Percentiles rank a stretch among this genome's conserved stretches.
These are phyloP conservation scores for Xenosphaeropsis pyriputrescens DNA, from an alignment of 2,329 filamentous ascomycete genomes.

Conservation along the genomic window DNA sequence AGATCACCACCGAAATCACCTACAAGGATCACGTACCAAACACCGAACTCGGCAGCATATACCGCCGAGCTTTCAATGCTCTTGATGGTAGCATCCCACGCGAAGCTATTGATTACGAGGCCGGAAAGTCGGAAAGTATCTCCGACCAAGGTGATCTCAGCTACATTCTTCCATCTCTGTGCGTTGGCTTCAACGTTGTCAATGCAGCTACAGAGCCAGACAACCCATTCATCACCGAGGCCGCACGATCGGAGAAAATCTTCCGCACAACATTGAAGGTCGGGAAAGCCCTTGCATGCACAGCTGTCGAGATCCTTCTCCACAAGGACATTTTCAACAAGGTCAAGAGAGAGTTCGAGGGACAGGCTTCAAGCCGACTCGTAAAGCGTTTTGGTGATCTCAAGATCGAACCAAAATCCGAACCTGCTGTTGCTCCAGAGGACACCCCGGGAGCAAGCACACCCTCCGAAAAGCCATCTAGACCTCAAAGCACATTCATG, in stretches of 20 bases:
- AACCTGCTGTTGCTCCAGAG: too few species aligned
- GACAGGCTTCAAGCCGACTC: conserved; percentile 1
- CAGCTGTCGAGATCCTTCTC: conserved; percentile 30
- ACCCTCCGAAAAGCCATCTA: too few species aligned
- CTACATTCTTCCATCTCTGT: conserved; percentile 39
- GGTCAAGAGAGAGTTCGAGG: conserved; percentile 25
- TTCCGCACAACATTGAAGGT: conserved; percentile 30
- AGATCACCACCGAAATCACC: conserved; percentile 24
- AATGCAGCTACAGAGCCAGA: conserved; percentile 30
- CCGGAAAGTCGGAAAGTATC: conserved; percentile 31
- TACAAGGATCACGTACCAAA: conserved; percentile 43
- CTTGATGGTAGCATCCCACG: conserved; percentile 21
- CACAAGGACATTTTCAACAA: conserved; percentile 25
- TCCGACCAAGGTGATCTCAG: conserved; percentile 46
- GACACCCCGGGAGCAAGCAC: too few species aligned
- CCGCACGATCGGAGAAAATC: conserved; percentile 30
- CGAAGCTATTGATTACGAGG: conserved; percentile 23
- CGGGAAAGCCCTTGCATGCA: conserved; percentile 31
- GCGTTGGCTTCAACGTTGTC: conserved; percentile 34
- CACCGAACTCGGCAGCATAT: conserved; percentile 27
- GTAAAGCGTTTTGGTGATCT: too few species aligned
- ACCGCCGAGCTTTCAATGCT: conserved; percentile 28
- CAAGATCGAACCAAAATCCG: too few species aligned
- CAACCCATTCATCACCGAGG: conserved; percentile 34
- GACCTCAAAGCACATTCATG: too few species aligned